Percentiles rank a stretch among this genome's conserved stretches.
These are phyloP conservation scores for Fusarium brachygibbosum DNA, from an alignment of 2,329 filamentous ascomycete species.

Conservation along the genomic window DNA sequence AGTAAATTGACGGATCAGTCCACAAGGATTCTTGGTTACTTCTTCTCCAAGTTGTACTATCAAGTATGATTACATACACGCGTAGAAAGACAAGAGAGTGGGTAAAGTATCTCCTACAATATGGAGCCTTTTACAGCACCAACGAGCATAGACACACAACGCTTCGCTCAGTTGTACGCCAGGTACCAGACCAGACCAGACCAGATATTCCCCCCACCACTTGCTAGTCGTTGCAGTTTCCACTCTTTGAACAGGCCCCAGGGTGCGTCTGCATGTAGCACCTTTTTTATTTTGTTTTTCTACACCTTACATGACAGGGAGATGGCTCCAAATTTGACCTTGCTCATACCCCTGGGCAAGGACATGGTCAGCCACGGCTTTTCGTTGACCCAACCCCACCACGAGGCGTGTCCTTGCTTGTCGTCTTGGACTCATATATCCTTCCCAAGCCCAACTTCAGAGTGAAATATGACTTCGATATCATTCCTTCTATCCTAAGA, in stretches of 20 bases:
- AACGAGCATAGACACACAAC: constrained; percentile 47
- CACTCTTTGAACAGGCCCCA: constrained; percentile 42
- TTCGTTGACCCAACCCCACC: constrained; percentile 42
- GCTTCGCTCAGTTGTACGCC: constrained; percentile 44
- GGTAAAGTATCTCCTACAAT: constrained; percentile 32
- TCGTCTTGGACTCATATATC: constrained; percentile 46
- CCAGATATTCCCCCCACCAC: constrained; percentile 35
- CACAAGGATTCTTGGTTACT: constrained; percentile 10
- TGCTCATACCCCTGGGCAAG: constrained; percentile 45
- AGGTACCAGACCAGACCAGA: constrained; percentile 24
- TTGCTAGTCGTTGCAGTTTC: constrained; percentile 41
- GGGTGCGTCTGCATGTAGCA: constrained; percentile 42
- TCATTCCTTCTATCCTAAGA: constrained; percentile 26
- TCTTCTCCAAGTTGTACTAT: background rate
- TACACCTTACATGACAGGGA: constrained; percentile 45
- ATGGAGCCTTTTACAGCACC: constrained; percentile 40
- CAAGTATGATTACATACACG: background rate
- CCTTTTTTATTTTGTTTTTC: constrained; percentile 56
- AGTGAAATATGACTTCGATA: constrained; percentile 19
- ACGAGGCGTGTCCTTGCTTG: constrained; percentile 37
- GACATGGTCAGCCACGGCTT: constrained; percentile 41
- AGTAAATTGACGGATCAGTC: constrained; percentile 9
- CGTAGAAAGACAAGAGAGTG: constrained; percentile 9
- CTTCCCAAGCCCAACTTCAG: constrained; percentile 41
- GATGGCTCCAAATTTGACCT: constrained; percentile 37